These are phyloP conservation scores for Capillidium rhysosporum DNA, from an alignment of 371 early-diverging fungal species.

Conservation along the genomic window DNA sequence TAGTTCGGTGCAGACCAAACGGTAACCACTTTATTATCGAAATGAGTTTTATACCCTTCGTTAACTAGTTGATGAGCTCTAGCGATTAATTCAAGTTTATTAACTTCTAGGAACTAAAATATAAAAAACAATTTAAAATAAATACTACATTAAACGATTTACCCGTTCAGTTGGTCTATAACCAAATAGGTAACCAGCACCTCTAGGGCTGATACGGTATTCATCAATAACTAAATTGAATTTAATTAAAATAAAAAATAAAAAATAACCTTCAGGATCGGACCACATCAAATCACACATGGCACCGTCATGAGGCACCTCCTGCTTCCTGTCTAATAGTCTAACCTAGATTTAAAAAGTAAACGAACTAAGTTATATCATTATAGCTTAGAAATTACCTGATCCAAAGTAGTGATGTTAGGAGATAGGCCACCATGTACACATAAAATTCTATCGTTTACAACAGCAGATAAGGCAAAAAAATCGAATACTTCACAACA, in stretches of 20 bases:
- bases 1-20: constrained; percentile 99
- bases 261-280: constrained; percentile 78
- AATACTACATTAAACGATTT: constrained; percentile 10
- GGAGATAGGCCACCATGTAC: constrained; percentile 98
- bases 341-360: constrained; percentile 37
- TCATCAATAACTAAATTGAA: constrained; percentile 46
- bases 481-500: constrained; percentile 99
- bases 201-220: constrained; percentile 95
- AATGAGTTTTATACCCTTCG: constrained; percentile 95
- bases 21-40: constrained; percentile 90
- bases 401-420: constrained; percentile 79
- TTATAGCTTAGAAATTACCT: constrained; percentile 23
- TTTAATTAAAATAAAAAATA: neutral
- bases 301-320: constrained; percentile 97
- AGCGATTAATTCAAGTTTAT: constrained; percentile 84
- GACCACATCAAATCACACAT: constrained; percentile 99
- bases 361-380: neutral
- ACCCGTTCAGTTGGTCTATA: constrained; percentile 68
- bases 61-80: constrained; percentile 98
- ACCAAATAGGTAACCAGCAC: constrained; percentile 97
- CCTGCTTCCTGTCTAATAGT: constrained; percentile 92
- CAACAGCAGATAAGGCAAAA: constrained; percentile 65
- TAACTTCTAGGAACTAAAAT: constrained; percentile 62
- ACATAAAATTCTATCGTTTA: constrained; percentile 37
- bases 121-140: neutral